Percentiles rank a stretch among this genome's conserved stretches.
Evolutionary conservation across 225 moss, liverwort and hornwort genomes (phyloP).

Genomic region (Sphagnum contortum): DNA sequence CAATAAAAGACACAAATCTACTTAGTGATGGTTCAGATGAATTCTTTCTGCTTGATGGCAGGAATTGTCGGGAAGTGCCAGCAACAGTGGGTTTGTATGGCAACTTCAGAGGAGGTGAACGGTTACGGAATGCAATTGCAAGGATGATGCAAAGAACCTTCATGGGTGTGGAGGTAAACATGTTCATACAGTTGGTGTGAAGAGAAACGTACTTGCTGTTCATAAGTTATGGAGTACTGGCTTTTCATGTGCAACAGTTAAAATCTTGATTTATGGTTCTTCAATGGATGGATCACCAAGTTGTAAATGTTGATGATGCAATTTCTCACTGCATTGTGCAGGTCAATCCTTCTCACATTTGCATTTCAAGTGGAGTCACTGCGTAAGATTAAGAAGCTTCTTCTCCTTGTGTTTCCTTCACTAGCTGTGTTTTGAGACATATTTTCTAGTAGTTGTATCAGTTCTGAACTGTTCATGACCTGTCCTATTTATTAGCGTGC

Average conservation of each 20-base stretch:
- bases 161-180: constrained; percentile 78
- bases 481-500: neutral
- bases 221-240: too few relatives aligned
- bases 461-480: constrained; percentile 1
- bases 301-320: too few relatives aligned
- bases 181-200: neutral
- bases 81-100: constrained; percentile 83
- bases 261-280: too few relatives aligned
- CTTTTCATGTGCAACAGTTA: too few relatives aligned
- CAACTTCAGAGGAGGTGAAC: constrained; percentile 79
- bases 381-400: constrained; percentile 39
- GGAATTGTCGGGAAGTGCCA: constrained; percentile 82
- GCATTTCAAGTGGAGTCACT: constrained; percentile 96
- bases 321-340: constrained; percentile 9
- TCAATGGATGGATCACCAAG: too few relatives aligned
- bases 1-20: too few relatives aligned
- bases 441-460: too few relatives aligned
- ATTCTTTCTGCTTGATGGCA: constrained; percentile 11
- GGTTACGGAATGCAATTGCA: constrained; percentile 73
- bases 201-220: too few relatives aligned
- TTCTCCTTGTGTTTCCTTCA: too few relatives aligned
- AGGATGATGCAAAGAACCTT: constrained; percentile 98
- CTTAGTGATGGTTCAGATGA: too few relatives aligned
- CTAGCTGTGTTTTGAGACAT: too few relatives aligned
- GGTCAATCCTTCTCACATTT: constrained; percentile 77